Conservation (phyloP, 2,329 filamentous ascomycete genomes). For the Aureobasidium subglaciale region DNA sequence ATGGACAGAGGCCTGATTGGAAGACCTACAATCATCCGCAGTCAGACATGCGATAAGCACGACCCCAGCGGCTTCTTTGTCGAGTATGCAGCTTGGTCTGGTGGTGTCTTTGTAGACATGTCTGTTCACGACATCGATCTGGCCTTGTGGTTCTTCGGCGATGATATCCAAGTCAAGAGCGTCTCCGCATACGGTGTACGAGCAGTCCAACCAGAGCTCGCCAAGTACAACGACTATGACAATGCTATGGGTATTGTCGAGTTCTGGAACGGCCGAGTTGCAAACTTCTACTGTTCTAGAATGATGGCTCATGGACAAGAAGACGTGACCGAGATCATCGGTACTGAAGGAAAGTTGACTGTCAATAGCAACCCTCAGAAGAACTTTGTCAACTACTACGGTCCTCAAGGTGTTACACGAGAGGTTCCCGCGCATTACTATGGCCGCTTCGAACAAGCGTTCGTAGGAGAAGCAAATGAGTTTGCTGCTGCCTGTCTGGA, state of each 20-base stretch:
- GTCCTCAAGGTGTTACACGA: slow-evolving; percentile 6
- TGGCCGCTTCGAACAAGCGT: slow-evolving; percentile 16
- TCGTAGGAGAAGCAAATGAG: slow-evolving; percentile 16
- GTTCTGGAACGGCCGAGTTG: slow-evolving; percentile 38
- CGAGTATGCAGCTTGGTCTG: slow-evolving; percentile 33
- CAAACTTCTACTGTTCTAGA: slow-evolving; percentile 38
- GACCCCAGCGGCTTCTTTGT: slow-evolving; percentile 37
- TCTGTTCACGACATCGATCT: slow-evolving; percentile 41
- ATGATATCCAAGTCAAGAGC: slow-evolving; percentile 30
- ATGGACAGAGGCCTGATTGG: slow-evolving; percentile 33
- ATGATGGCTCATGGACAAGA: slow-evolving; percentile 39
- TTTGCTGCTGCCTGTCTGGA: slow-evolving; percentile 15
- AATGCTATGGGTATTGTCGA: slow-evolving; percentile 40
- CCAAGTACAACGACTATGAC: slow-evolving; percentile 35
- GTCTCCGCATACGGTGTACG: slow-evolving; percentile 22
- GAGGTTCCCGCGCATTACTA: slow-evolving; percentile 17
- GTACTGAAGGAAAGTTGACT: slow-evolving; percentile 33
- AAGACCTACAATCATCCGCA: slow-evolving; percentile 34
- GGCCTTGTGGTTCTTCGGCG: slow-evolving; percentile 35
- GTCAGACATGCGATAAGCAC: slow-evolving; percentile 37
- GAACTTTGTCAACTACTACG: slow-evolving; percentile 14
- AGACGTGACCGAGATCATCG: slow-evolving; percentile 37
- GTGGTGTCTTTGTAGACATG: slow-evolving; percentile 41
- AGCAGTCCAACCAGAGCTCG: slow-evolving; percentile 33
- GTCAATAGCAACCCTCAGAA: slow-evolving; percentile 19